These are phyloP conservation scores for Erythrobasidium yunnanense DNA, from an alignment of 768 basidiomycete genomes.

Conservation along the genomic window DNA sequence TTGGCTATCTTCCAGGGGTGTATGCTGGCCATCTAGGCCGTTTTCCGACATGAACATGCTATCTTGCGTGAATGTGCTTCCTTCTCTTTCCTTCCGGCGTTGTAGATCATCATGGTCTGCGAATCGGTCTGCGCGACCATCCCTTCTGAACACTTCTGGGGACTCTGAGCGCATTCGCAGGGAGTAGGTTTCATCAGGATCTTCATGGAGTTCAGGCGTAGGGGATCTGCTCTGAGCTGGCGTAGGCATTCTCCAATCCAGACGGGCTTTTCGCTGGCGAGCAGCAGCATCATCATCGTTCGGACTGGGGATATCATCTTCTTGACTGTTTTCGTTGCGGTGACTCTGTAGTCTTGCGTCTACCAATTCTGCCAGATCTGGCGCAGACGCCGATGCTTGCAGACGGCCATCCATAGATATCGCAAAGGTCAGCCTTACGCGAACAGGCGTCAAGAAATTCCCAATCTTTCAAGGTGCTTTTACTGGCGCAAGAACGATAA, in stretches of 20 bases:
- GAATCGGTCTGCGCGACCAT: neutral
- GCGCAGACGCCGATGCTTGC: conserved; percentile 12
- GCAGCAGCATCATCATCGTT: neutral
- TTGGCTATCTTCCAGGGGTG: neutral
- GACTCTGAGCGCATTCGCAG: neutral
- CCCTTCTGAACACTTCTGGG: conserved; percentile 1
- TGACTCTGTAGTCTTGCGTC: conserved; percentile 16
- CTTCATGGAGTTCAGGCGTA: neutral
- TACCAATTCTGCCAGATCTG: conserved; percentile 14
- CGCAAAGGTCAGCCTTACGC: neutral
- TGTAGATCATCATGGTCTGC: neutral
- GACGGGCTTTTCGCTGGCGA: neutral
- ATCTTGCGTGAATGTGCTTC: neutral
- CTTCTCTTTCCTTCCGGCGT: neutral
- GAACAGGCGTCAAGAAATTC: too few species aligned
- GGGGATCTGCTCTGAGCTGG: conserved; percentile 6
- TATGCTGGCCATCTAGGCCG: neutral
- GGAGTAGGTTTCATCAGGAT: neutral
- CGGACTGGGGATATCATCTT: neutral
- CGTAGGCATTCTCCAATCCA: conserved; percentile 10
- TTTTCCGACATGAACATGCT: neutral
- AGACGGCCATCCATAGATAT: neutral
- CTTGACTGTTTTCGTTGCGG: neutral
- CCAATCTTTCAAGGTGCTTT: too few species aligned
- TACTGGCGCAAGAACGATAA: neutral